A percentile compares a stretch with the other conserved stretches of the same genome.
Evolutionary conservation across 2,329 filamentous ascomycete genomes (phyloP).

Genomic region (Fusarium liriodendri): DNA sequence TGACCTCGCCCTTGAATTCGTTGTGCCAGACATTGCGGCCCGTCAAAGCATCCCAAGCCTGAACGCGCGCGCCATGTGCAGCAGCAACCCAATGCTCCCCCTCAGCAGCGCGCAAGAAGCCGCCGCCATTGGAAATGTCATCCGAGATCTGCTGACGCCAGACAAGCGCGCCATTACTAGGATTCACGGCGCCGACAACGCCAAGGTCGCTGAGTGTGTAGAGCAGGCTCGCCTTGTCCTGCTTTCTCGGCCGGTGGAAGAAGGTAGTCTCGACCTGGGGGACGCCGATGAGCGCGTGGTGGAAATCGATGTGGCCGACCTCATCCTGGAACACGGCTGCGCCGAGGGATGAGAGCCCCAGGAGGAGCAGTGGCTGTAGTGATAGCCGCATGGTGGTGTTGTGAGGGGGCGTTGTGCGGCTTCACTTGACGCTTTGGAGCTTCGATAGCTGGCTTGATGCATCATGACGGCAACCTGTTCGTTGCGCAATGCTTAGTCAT

Average conservation of each 20-base stretch:
- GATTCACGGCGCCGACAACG: constrained; percentile 89
- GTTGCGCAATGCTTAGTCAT: constrained; percentile 43
- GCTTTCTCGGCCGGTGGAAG: constrained; percentile 87
- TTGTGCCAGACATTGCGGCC: constrained; percentile 83
- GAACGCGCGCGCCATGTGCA: constrained; percentile 75
- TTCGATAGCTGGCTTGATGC: constrained; percentile 35
- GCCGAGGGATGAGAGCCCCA: constrained; percentile 56
- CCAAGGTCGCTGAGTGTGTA: constrained; percentile 90
- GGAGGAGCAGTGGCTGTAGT: constrained; percentile 50
- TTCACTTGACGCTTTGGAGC: constrained; percentile 36
- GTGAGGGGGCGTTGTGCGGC: constrained; percentile 35
- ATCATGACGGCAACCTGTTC: constrained; percentile 45
- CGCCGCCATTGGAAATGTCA: constrained; percentile 57
- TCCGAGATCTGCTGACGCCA: constrained; percentile 85
- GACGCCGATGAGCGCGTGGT: constrained; percentile 87
- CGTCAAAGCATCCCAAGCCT: constrained; percentile 85
- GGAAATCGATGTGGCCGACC: constrained; percentile 91
- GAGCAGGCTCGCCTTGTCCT: constrained; percentile 87
- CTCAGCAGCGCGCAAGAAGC: constrained; percentile 78
- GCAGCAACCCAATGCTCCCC: constrained; percentile 82
- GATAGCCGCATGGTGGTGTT: constrained; percentile 50
- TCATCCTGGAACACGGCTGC: constrained; percentile 87
- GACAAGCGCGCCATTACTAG: constrained; percentile 82
- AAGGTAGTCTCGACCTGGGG: constrained; percentile 88
- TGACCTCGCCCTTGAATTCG: constrained; percentile 67